Evolutionary conservation across 2,329 filamentous ascomycete genomes (phyloP).

Genomic region (Penicillium decumbens): DNA sequence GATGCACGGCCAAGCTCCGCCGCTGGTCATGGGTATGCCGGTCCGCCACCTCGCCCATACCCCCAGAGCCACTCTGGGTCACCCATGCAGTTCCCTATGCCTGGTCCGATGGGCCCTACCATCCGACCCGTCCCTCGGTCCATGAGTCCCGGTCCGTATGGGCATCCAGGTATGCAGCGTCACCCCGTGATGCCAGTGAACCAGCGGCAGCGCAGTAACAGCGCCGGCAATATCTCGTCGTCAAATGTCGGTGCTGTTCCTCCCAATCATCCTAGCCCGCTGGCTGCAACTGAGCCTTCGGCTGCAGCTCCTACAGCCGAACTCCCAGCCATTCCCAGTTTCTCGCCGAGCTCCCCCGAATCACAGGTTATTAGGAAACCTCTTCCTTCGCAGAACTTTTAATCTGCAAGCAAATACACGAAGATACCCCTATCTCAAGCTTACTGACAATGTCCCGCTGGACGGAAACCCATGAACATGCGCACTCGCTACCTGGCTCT

Average conservation of each 20-base stretch:
- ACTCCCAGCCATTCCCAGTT: conserved; percentile 42
- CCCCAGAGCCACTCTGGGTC: conserved; percentile 28
- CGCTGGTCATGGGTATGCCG: conserved; percentile 28
- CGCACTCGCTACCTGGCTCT: conserved; percentile 20
- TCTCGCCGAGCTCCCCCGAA: conserved; percentile 29
- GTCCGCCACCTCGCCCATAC: conserved; percentile 27
- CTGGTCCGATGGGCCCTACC: conserved; percentile 25
- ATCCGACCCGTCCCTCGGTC: conserved; percentile 23
- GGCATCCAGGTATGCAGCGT: conserved; percentile 38
- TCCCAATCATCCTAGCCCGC: conserved; percentile 26
- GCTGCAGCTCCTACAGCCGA: conserved; percentile 35
- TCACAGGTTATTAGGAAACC: conserved; percentile 52
- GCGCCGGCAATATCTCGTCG: conserved; percentile 33
- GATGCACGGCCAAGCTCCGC: conserved; percentile 46
- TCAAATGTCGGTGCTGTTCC: conserved; percentile 16
- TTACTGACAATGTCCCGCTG: conserved; percentile 14
- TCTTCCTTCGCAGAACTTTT: conserved; percentile 40
- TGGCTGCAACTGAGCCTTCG: conserved; percentile 21
- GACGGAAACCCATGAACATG: conserved; percentile 19
- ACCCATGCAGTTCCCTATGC: conserved; percentile 32
- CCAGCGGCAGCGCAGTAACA: conserved; percentile 44
- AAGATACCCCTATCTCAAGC: neutral
- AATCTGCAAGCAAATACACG: neutral
- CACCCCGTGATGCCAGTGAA: conserved; percentile 35
- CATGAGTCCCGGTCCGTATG: conserved; percentile 43